Conservation (phyloP, 768 basidiomycete species). For the Rhodotorula taiwanensis region DNA sequence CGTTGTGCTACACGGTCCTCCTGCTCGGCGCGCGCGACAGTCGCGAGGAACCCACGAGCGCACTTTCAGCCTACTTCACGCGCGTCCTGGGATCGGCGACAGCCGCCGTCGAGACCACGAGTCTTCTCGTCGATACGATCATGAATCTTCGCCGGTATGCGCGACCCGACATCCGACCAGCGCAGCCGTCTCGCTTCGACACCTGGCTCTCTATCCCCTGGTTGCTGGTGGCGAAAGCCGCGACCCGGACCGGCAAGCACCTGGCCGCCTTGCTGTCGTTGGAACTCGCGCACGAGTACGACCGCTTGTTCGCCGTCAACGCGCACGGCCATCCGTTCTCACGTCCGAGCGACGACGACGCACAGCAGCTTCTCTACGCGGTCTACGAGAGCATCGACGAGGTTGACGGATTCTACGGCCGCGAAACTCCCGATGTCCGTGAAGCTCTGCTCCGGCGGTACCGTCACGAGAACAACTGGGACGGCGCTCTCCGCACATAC, state of each 20-base stretch:
- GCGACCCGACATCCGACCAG: constrained; percentile 54
- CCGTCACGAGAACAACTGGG: constrained; percentile 89
- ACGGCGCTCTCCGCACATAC: constrained; percentile 80
- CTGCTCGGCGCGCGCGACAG: constrained; percentile 15
- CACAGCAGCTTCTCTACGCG: constrained; percentile 73
- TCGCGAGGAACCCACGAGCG: not conserved
- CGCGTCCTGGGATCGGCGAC: constrained; percentile 50
- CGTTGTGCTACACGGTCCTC: constrained; percentile 66
- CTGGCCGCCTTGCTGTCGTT: constrained; percentile 84
- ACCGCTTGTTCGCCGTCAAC: constrained; percentile 40
- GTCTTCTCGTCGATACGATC: constrained; percentile 61
- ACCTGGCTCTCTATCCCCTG: constrained; percentile 76
- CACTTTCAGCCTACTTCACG: constrained; percentile 56
- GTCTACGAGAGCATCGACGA: constrained; percentile 95
- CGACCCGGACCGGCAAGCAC: constrained; percentile 71
- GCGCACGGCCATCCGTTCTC: not conserved
- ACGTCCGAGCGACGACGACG: constrained; percentile 17
- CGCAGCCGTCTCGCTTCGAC: constrained; percentile 40
- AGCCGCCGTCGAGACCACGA: constrained; percentile 50
- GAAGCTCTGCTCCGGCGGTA: constrained; percentile 74
- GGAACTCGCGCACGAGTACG: constrained; percentile 63
- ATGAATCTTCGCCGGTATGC: constrained; percentile 66
- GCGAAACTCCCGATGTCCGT: constrained; percentile 67
- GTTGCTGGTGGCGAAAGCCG: constrained; percentile 61
- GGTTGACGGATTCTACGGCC: constrained; percentile 96